phyloP scores from a whole-genome alignment of 2,329 filamentous ascomycete species.

The Apiospora arundinis region DNA sequence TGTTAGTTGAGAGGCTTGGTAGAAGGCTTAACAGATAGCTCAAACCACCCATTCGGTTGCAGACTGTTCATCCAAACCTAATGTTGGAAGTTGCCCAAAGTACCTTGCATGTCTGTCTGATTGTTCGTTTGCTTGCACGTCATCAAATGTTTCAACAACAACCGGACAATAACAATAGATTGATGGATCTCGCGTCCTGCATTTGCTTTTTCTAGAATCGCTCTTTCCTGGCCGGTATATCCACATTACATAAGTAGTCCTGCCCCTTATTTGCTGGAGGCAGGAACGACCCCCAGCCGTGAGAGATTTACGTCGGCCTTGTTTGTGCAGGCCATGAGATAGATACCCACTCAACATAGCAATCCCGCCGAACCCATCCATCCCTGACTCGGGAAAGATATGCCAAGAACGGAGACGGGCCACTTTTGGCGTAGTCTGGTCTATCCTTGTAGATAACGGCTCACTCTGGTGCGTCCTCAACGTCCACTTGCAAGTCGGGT shows the following conservation, averaged over 20 bases:
- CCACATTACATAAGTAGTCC: neutral
- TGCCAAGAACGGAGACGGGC: neutral
- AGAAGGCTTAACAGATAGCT: neutral
- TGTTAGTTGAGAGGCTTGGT: no score
- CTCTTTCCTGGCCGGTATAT: neutral
- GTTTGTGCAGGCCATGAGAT: neutral
- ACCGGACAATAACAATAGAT: neutral
- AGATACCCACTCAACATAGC: neutral
- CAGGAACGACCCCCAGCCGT: neutral
- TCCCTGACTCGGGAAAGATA: neutral
- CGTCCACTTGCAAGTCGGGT: neutral
- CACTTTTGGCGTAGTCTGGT: neutral
- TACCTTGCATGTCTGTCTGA: no score
- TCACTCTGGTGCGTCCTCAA: neutral
- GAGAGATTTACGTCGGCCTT: neutral
- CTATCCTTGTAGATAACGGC: neutral
- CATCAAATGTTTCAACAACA: neutral
- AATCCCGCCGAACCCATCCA: neutral
- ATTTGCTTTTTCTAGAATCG: neutral
- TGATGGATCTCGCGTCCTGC: neutral
- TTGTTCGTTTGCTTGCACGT: neutral
- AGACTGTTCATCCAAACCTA: neutral
- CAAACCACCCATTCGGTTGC: neutral
- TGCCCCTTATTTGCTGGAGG: neutral
- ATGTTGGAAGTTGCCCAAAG: no score